Evolutionary conservation across 2,329 filamentous ascomycete genomes (phyloP).

Genomic region (Nemania serpens): DNA sequence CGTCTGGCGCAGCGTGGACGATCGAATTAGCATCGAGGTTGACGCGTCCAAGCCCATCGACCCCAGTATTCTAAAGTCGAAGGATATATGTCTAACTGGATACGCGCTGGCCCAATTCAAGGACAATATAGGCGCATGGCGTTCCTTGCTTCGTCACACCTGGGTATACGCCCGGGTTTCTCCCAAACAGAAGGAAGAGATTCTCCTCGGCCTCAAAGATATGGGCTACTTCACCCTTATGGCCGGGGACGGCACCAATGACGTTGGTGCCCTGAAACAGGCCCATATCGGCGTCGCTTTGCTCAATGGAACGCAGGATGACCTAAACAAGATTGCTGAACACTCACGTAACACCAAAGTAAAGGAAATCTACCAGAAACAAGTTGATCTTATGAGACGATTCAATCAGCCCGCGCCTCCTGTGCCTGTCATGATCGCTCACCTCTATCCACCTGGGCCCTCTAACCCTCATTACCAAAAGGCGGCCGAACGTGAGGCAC

Average conservation of each 20-base stretch:
- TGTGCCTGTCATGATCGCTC: conserved; percentile 88
- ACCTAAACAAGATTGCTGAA: conserved; percentile 88
- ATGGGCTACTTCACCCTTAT: conserved; percentile 98
- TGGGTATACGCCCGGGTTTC: conserved; percentile 99
- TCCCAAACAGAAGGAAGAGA: conserved; percentile 98
- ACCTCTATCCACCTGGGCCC: conserved; percentile 89
- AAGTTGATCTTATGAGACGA: conserved; percentile 84
- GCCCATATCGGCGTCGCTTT: conserved; percentile 96
- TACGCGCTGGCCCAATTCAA: conserved; percentile 91
- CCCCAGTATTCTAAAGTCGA: conserved; percentile 75
- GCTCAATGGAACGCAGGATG: conserved; percentile 90
- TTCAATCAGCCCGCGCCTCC: conserved; percentile 96
- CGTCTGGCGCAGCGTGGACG: conserved; percentile 94
- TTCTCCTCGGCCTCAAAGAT: conserved; percentile 93
- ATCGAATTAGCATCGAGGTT: conserved; percentile 83
- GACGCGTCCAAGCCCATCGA: conserved; percentile 83
- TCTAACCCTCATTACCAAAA: conserved; percentile 93
- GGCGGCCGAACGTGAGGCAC: conserved; percentile 84
- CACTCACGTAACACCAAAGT: conserved; percentile 94
- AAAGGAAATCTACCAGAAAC: conserved; percentile 99
- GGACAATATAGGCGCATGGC: conserved; percentile 71
- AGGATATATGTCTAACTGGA: conserved; percentile 94
- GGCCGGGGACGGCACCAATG: conserved; percentile 98
- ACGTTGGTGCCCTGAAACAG: conserved; percentile 96
- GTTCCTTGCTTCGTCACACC: conserved; percentile 79